phyloP scores from a whole-genome alignment of 1,139 yeast species.

The Blastobotrys aristatus region DNA sequence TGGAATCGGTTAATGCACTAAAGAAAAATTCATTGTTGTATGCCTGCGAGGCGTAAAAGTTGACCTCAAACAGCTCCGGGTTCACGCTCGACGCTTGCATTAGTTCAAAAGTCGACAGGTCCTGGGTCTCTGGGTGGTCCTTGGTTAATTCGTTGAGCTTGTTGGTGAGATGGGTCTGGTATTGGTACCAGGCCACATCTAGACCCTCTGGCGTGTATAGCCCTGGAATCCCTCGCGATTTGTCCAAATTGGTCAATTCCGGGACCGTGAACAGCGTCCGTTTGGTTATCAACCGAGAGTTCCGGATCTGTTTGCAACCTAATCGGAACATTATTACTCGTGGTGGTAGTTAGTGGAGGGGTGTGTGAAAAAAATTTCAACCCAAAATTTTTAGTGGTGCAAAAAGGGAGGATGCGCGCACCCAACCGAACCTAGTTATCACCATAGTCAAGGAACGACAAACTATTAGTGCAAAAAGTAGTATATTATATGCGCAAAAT shows the following conservation, averaged over 20 bases:
- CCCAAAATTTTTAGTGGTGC: not conserved
- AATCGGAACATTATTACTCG: slow-evolving; percentile 1
- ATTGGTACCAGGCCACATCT: slow-evolving; percentile 72
- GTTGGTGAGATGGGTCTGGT: slow-evolving; percentile 65
- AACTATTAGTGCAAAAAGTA: too few species aligned
- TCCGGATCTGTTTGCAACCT: not conserved
- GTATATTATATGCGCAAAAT: too few species aligned
- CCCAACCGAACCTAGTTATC: too few species aligned
- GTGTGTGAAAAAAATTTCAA: not conserved
- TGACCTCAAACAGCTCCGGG: slow-evolving; percentile 55
- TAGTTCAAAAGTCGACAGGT: slow-evolving; percentile 43
- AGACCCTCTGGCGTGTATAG: slow-evolving; percentile 66
- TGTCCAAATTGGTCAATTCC: slow-evolving; percentile 28
- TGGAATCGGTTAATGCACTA: slow-evolving; percentile 48
- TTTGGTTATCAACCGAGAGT: not conserved
- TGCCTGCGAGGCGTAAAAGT: slow-evolving; percentile 83
- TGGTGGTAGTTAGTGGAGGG: not conserved
- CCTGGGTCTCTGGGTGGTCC: slow-evolving; percentile 21
- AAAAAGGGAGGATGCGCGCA: too few species aligned
- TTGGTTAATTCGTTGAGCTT: slow-evolving; percentile 49
- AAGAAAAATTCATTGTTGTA: slow-evolving; percentile 90
- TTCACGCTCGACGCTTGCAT: slow-evolving; percentile 64
- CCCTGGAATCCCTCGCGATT: slow-evolving; percentile 59
- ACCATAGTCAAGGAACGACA: too few species aligned
- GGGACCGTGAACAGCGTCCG: slow-evolving; percentile 30